Percentiles rank a stretch among this genome's conserved stretches.
phyloP scores from a whole-genome alignment of 2,329 filamentous ascomycete genomes.

The Ceratocystis albifundus region DNA sequence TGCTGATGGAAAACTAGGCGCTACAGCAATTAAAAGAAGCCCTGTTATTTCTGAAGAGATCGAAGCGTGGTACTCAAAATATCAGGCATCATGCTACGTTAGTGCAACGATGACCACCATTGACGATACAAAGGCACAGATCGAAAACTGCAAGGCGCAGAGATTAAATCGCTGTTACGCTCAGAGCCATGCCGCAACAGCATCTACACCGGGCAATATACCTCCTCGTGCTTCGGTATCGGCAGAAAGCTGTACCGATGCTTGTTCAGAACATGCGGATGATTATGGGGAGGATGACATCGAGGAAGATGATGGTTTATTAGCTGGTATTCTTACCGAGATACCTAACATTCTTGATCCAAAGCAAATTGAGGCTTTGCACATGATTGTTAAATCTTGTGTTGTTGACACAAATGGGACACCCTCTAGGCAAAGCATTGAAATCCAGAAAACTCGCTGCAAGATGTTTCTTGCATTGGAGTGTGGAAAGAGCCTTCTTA shows the following conservation, averaged over 20 bases:
- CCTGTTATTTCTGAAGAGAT: slow-evolving; percentile 47
- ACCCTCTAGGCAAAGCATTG: slow-evolving; percentile 37
- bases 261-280: slow-evolving; percentile 25
- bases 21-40: not conserved
- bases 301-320: slow-evolving; percentile 59
- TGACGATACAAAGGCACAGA: slow-evolving; percentile 48
- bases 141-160: slow-evolving; percentile 44
- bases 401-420: slow-evolving; percentile 67
- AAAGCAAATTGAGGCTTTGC: slow-evolving; percentile 87
- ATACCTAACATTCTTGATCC: slow-evolving; percentile 89
- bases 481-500: slow-evolving; percentile 75
- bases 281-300: slow-evolving; percentile 51
- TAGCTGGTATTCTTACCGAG: slow-evolving; percentile 78
- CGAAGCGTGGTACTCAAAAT: slow-evolving; percentile 47
- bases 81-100: slow-evolving; percentile 14
- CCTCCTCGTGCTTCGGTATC: slow-evolving; percentile 6
- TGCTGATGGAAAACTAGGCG: slow-evolving; percentile 25
- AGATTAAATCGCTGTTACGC: slow-evolving; percentile 20
- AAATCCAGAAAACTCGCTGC: slow-evolving; percentile 80
- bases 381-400: slow-evolving; percentile 94
- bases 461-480: slow-evolving; percentile 82
- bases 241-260: slow-evolving; percentile 19
- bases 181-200: slow-evolving; percentile 11
- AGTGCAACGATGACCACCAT: slow-evolving; percentile 42
- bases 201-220: slow-evolving; percentile 9